Evolutionary conservation across 345 rosid genomes (phyloP).

Genomic region (Lagerstroemia speciosa): DNA sequence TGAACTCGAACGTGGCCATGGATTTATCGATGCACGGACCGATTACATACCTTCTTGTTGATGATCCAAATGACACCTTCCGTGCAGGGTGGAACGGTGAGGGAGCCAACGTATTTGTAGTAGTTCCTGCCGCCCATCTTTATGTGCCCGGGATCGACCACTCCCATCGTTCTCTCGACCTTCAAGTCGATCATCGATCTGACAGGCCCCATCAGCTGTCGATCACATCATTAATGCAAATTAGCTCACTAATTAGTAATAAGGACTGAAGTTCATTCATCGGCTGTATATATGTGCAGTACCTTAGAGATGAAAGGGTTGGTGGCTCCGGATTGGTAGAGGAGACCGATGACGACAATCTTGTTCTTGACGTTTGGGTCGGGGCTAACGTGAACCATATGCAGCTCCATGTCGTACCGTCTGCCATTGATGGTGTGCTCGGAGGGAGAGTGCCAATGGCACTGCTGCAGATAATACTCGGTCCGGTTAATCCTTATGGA

Average conservation of each 20-base stretch:
- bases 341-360: constrained; percentile 40
- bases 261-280: no score
- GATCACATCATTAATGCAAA: no score
- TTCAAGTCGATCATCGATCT: constrained; percentile 14
- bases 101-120: constrained; percentile 69
- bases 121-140: constrained; percentile 38
- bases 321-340: constrained; percentile 42
- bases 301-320: constrained; percentile 56
- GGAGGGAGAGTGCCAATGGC: constrained; percentile 83
- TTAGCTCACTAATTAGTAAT: no score
- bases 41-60: constrained; percentile 46
- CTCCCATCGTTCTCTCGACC: constrained; percentile 28
- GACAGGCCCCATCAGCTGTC: constrained; percentile 22
- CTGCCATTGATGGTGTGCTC: constrained; percentile 65
- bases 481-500: constrained; percentile 38
- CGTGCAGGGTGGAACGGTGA: constrained; percentile 78
- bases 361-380: constrained; percentile 33
- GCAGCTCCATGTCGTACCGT: constrained; percentile 62
- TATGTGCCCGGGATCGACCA: constrained; percentile 40
- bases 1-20: no score
- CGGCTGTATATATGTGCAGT: no score
- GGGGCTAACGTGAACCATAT: constrained; percentile 54
- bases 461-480: constrained; percentile 43
- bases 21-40: no score
- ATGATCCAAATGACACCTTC: constrained; percentile 71